phyloP scores from a whole-genome alignment of 1,284 basidiomycete species.

The Mycena sp. region DNA sequence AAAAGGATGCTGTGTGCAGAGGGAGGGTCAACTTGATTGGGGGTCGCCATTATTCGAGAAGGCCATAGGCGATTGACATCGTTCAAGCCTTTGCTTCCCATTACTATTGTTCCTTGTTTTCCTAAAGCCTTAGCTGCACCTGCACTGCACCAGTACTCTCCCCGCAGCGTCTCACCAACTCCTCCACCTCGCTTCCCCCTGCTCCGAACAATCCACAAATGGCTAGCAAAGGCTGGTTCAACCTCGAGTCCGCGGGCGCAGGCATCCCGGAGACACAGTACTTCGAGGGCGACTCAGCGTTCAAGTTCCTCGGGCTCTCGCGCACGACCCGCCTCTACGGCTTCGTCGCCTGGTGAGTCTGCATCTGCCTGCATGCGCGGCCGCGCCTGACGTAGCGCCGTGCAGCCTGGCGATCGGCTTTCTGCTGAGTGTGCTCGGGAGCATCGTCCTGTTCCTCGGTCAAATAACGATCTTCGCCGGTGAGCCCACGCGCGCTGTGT shows the following conservation, averaged over 20 bases:
- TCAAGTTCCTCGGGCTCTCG: constrained; percentile 80
- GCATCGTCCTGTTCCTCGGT: constrained; percentile 81
- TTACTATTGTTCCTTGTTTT: too few relatives aligned
- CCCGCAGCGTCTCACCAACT: too few relatives aligned
- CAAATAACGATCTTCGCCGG: constrained; percentile 80
- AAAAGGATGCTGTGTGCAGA: too few relatives aligned
- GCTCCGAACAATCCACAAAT: too few relatives aligned
- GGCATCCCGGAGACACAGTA: constrained; percentile 76
- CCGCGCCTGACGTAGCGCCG: not conserved
- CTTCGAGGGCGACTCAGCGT: constrained; percentile 87
- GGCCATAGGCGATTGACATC: too few relatives aligned
- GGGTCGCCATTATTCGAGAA: too few relatives aligned
- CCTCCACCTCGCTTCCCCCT: too few relatives aligned
- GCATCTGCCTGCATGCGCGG: not conserved
- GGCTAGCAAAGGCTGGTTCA: constrained; percentile 70
- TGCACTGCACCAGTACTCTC: too few relatives aligned
- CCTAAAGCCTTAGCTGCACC: too few relatives aligned
- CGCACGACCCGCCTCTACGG: constrained; percentile 85
- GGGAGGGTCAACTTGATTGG: too few relatives aligned
- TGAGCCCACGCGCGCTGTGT: constrained; percentile 48
- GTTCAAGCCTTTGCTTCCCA: too few relatives aligned
- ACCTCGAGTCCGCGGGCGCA: constrained; percentile 69
- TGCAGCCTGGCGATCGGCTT: constrained; percentile 77
- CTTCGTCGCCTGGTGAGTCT: constrained; percentile 80
- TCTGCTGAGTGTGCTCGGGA: constrained; percentile 83